These are phyloP conservation scores for Medicago truncatula DNA, from an alignment of 306 rosid species.

Conservation along the genomic window DNA sequence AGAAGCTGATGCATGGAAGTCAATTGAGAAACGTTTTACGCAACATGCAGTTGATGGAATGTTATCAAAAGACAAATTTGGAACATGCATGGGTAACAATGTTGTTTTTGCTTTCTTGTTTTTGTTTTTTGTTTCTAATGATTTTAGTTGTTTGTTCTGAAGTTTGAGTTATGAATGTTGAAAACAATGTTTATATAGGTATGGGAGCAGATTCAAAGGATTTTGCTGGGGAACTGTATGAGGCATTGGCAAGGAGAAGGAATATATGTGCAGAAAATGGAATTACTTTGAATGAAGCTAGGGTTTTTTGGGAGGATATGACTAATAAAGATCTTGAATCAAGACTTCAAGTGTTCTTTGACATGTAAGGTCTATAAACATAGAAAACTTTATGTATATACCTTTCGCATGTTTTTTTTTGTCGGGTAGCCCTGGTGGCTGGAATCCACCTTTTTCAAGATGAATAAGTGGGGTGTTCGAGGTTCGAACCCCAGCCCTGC, in stretches of 20 bases:
- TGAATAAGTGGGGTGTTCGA: too few species aligned
- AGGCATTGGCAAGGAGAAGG: constrained; percentile 76
- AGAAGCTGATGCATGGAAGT: constrained; percentile 76
- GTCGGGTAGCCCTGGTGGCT: too few species aligned
- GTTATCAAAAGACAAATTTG: constrained; percentile 76
- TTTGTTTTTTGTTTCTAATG: neutral
- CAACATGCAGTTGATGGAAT: constrained; percentile 54
- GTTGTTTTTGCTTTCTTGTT: neutral
- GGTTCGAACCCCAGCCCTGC: too few species aligned
- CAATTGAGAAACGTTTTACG: constrained; percentile 61
- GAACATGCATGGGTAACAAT: constrained; percentile 70
- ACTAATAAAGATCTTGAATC: constrained; percentile 72
- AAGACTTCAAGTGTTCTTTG: constrained; percentile 91
- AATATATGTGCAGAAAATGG: constrained; percentile 48
- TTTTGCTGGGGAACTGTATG: constrained; percentile 77
- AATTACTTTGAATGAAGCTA: constrained; percentile 56
- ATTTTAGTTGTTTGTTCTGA: neutral
- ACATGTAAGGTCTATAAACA: constrained; percentile 59
- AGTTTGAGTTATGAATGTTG: constrained; percentile 36
- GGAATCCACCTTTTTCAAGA: too few species aligned
- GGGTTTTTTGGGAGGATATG: constrained; percentile 86
- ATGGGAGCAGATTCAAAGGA: constrained; percentile 91
- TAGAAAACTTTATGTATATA: neutral
- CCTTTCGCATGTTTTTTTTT: constrained; percentile 16
- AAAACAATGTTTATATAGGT: constrained; percentile 48